phyloP scores from a whole-genome alignment of 1,284 basidiomycete genomes.

The Puccinia horiana region DNA sequence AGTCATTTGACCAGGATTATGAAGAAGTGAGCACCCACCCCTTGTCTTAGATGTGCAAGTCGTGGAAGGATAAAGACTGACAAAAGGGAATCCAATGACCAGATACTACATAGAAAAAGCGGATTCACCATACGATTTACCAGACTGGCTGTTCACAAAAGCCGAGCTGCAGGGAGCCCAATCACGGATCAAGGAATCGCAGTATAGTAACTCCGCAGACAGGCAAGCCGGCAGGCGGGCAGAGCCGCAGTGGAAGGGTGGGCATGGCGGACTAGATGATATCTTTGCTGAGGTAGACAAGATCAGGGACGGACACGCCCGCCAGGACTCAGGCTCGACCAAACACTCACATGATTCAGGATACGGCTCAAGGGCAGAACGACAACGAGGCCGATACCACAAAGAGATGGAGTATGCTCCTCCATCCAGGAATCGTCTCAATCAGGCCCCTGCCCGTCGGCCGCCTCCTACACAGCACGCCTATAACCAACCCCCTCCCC shows the following conservation, averaged over 20 bases:
- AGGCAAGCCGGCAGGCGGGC: neutral
- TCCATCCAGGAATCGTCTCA: neutral
- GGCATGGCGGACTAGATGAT: slow-evolving; percentile 9
- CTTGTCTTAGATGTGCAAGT: too few species aligned
- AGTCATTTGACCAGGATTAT: slow-evolving; percentile 49
- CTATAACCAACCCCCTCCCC: neutral
- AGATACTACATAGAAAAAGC: slow-evolving; percentile 41
- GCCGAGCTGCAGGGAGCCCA: slow-evolving; percentile 24
- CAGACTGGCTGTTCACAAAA: slow-evolving; percentile 34
- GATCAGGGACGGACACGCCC: neutral
- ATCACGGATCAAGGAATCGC: neutral
- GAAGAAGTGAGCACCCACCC: slow-evolving; percentile 34
- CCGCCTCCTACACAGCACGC: neutral
- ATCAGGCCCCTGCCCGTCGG: neutral
- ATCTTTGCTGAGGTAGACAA: slow-evolving; percentile 18
- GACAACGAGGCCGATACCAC: neutral
- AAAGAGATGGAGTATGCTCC: neutral
- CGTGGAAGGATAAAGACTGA: neutral
- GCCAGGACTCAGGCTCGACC: neutral
- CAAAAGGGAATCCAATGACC: neutral
- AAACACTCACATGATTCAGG: slow-evolving; percentile 45
- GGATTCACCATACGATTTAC: slow-evolving; percentile 38
- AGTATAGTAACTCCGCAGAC: neutral
- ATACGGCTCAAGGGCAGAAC: slow-evolving; percentile 32
- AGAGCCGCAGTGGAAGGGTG: neutral